phyloP scores from a whole-genome alignment of 1,139 yeast species.

The Oligophagozyma castellii region DNA sequence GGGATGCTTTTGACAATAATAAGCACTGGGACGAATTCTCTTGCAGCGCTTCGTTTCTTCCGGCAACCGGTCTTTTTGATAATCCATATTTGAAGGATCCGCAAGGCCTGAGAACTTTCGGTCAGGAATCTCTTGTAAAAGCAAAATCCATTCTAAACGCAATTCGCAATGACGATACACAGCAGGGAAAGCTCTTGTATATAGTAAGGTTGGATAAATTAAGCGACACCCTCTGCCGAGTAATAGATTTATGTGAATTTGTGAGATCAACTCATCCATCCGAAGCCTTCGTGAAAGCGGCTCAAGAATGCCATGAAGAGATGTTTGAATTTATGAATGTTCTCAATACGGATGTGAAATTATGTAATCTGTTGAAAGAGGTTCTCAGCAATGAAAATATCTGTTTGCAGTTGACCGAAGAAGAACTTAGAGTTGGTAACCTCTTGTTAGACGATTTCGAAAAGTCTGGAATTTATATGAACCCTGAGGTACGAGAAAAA shows the following conservation, averaged over 20 bases:
- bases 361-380: slow-evolving; percentile 44
- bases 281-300: slow-evolving; percentile 55
- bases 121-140: slow-evolving; percentile 43
- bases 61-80: slow-evolving; percentile 51
- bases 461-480: slow-evolving; percentile 79
- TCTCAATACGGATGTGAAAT: slow-evolving; percentile 68
- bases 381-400: slow-evolving; percentile 37
- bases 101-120: slow-evolving; percentile 54
- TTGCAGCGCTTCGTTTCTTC: background rate
- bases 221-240: slow-evolving; percentile 82
- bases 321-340: slow-evolving; percentile 93
- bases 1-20: too few relatives aligned
- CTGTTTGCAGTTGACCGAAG: slow-evolving; percentile 34
- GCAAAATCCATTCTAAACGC: slow-evolving; percentile 50
- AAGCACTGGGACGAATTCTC: too few relatives aligned
- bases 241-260: slow-evolving; percentile 88
- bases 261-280: slow-evolving; percentile 82
- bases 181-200: slow-evolving; percentile 37
- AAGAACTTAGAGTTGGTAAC: slow-evolving; percentile 74
- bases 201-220: slow-evolving; percentile 66
- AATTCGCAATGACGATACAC: slow-evolving; percentile 36
- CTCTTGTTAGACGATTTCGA: slow-evolving; percentile 75
- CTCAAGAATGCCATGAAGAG: slow-evolving; percentile 77
- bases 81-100: slow-evolving; percentile 61
- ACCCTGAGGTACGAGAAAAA: slow-evolving; percentile 43